Evolutionary conservation across 768 basidiomycete genomes (phyloP).

Genomic region (Hygrocybe punicea): DNA sequence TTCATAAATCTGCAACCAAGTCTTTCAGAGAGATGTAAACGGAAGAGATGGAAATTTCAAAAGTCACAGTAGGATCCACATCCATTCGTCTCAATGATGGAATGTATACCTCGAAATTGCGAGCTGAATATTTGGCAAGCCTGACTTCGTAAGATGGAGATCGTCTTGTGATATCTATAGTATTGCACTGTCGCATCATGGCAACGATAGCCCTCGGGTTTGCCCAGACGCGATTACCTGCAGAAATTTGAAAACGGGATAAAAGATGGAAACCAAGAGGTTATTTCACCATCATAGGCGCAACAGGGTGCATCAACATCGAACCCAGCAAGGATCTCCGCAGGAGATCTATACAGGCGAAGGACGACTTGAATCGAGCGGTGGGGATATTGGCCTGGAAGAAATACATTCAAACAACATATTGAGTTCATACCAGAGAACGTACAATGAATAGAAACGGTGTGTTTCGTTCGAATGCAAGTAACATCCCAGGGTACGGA

Average conservation of each 20-base stretch:
- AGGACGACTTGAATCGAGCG: conserved; percentile 64
- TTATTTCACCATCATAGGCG: conserved; percentile 43
- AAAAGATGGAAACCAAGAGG: not conserved
- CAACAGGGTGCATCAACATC: conserved; percentile 66
- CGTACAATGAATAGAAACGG: conserved; percentile 60
- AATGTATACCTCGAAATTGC: conserved; percentile 57
- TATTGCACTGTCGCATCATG: conserved; percentile 66
- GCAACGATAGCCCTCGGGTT: conserved; percentile 58
- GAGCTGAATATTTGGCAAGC: conserved; percentile 53
- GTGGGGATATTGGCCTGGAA: conserved; percentile 59
- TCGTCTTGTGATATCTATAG: conserved; percentile 57
- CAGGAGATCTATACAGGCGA: conserved; percentile 60
- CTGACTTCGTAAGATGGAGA: conserved; percentile 65
- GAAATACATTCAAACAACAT: not conserved
- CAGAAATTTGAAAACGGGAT: not conserved
- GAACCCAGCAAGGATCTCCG: conserved; percentile 64
- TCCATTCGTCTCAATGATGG: conserved; percentile 48
- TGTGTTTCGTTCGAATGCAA: conserved; percentile 63
- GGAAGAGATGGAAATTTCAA: not conserved
- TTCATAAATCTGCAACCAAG: conserved; percentile 50
- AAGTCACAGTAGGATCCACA: conserved; percentile 56
- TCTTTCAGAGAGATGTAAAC: not conserved
- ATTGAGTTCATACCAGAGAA: not conserved
- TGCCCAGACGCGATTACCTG: conserved; percentile 52
- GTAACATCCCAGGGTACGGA: conserved; percentile 68